These are phyloP conservation scores for Aphanomyces astaci DNA, from an alignment of 352 stramenopile genomes.

Conservation along the genomic window DNA sequence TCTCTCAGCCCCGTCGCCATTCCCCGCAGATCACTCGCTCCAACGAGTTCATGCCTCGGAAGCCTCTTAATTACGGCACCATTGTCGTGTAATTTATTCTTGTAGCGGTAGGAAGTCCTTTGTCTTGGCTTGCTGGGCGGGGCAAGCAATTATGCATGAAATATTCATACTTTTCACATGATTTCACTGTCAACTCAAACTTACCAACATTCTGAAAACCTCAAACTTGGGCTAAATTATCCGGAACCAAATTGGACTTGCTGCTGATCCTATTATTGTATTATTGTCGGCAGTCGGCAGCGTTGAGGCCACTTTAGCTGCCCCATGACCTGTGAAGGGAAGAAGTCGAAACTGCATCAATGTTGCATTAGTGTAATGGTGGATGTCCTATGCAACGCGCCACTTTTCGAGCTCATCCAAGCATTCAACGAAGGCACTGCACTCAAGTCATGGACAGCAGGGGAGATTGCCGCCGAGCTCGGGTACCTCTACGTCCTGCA, in stretches of 20 bases:
- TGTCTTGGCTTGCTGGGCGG: no score
- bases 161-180: no score
- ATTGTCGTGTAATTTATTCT: neutral
- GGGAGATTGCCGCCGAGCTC: neutral
- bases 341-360: neutral
- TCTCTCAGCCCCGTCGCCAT: neutral
- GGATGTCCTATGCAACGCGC: constrained; percentile 4
- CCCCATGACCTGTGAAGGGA: neutral
- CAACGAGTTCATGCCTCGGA: neutral
- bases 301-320: no score
- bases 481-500: neutral
- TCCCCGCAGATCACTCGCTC: neutral
- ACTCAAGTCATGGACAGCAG: neutral
- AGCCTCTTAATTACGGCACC: neutral
- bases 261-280: no score
- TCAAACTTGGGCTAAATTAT: no score
- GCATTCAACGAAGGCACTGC: neutral
- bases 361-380: neutral
- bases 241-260: no score
- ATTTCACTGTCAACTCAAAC: no score
- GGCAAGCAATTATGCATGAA: no score
- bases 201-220: no score
- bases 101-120: no score
- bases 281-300: no score
- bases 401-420: neutral